Evolutionary conservation across 2,329 filamentous ascomycete genomes (phyloP), one percentile per base, ranked within the genome.

Genomic region (Pseudogymnoascus sp.): DNA sequence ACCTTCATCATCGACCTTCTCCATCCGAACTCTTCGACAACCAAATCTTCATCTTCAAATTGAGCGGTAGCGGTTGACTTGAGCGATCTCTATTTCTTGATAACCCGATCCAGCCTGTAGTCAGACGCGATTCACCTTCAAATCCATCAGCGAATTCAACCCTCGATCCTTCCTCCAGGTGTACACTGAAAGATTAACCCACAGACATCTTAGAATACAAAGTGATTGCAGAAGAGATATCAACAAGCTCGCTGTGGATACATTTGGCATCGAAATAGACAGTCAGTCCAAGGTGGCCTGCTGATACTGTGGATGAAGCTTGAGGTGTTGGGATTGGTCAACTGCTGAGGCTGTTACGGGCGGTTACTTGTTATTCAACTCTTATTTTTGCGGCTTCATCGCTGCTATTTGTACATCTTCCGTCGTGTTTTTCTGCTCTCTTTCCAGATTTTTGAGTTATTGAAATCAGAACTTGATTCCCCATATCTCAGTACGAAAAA

Each of bases 391-490:
- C 50, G 50, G 50, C 50, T 56, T 35, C 28, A 56, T 56, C 28
- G 50, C 50, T 56, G 50, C 50, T 28, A 56, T 56, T 56, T 56
- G 50, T 56, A 56, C 50, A 56, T 56, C 22, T 56, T 56, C 16
- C 50, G 26, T 56, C 28, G 28, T 56, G 50, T 33, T 56, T 35
- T 72, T 72, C 70, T 67, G 63, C 69, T 72, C 64, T 67, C 65
- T 68, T 64, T 66, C 38, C 65, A 69, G 66, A 68, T 66, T 71
- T 71, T 65, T 69, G 40, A 70, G 71, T 70, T 70, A 71, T 72
- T 67, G 71, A 71, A 73, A 73, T 73, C 72, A 73, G 70, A 73
- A 56, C 71, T 72, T 73, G 71, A 71, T 70, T 73, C 71, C 67
- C 70, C 69, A 67, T 73, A 71, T 70, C 72, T 73, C 71, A 56